phyloP scores from a whole-genome alignment of 2,329 filamentous ascomycete species.

The Ophiocordyceps polyrhachis-furcata region DNA sequence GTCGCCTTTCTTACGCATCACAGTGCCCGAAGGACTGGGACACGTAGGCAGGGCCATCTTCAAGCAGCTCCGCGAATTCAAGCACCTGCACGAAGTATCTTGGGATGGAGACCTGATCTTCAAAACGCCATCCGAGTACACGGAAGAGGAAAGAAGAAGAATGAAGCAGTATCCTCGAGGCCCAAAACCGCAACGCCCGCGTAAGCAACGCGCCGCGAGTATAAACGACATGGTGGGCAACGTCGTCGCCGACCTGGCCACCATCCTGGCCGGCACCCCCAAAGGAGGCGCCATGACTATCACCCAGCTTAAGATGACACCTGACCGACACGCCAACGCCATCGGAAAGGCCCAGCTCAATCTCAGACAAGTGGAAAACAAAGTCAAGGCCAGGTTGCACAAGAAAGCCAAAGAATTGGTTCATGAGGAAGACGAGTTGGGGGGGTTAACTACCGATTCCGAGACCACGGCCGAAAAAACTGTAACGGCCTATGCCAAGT shows the following conservation, averaged over 20 bases:
- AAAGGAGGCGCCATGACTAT: conserved; percentile 28
- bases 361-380: not conserved
- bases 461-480: not conserved
- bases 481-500: not conserved
- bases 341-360: not conserved
- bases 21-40: conserved; percentile 33
- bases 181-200: conserved; percentile 16
- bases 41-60: conserved; percentile 38
- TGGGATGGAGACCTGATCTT: conserved; percentile 33
- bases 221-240: conserved; percentile 44
- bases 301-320: conserved; percentile 1
- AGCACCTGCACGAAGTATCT: conserved; percentile 40
- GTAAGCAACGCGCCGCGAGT: conserved; percentile 26
- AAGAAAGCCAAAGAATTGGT: not conserved
- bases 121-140: conserved; percentile 17
- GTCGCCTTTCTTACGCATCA: conserved; percentile 39
- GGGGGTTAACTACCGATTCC: not conserved
- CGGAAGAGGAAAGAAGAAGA: conserved; percentile 14
- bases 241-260: conserved; percentile 43
- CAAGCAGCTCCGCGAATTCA: conserved; percentile 46
- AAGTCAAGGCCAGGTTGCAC: not conserved
- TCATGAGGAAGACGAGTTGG: not conserved
- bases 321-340: not conserved
- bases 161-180: conserved; percentile 11
- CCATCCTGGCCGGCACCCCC: conserved; percentile 31